phyloP scores from a whole-genome alignment of 228 moss, liverwort and hornwort species.

The Sphagnum magellanicum region DNA sequence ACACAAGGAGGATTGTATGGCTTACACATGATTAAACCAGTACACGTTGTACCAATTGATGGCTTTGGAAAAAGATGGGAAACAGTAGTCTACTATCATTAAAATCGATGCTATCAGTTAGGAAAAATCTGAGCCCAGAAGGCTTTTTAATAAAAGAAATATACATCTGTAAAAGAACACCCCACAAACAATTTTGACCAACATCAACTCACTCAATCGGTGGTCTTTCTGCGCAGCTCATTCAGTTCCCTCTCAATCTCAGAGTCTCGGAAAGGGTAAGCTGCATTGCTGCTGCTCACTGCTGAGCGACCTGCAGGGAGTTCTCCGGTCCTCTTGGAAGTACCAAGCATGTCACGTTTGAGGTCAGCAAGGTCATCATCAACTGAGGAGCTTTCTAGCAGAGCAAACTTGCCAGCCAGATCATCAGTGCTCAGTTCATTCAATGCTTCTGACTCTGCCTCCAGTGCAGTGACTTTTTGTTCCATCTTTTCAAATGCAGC shows the following conservation, averaged over 20 bases:
- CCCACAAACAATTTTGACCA: too few species aligned
- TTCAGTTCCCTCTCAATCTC: constrained; percentile 98
- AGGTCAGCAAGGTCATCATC: constrained; percentile 90
- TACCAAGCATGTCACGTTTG: constrained; percentile 79
- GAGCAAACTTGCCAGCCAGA: constrained; percentile 88
- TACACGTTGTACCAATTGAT: too few species aligned
- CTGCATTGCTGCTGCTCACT: constrained; percentile 46
- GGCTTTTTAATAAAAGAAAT: too few species aligned
- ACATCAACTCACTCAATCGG: constrained; percentile 22
- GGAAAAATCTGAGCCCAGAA: too few species aligned
- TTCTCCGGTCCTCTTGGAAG: constrained; percentile 80
- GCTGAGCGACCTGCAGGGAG: constrained; percentile 86
- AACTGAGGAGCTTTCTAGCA: constrained; percentile 70
- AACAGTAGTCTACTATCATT: too few species aligned
- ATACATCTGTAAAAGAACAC: too few species aligned
- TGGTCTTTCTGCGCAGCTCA: constrained; percentile 84
- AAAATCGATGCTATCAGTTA: too few species aligned
- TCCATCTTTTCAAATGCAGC: constrained; percentile 99
- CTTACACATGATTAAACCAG: too few species aligned
- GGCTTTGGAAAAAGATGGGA: too few species aligned
- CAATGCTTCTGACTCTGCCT: constrained; percentile 87
- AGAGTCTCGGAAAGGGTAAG: constrained; percentile 85
- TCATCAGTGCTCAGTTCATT: constrained; percentile 94
- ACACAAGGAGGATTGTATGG: too few species aligned
- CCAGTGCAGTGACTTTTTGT: constrained; percentile 89